Conservation (phyloP, 2,329 filamentous ascomycete genomes). For the Epichloe bromicola region DNA sequence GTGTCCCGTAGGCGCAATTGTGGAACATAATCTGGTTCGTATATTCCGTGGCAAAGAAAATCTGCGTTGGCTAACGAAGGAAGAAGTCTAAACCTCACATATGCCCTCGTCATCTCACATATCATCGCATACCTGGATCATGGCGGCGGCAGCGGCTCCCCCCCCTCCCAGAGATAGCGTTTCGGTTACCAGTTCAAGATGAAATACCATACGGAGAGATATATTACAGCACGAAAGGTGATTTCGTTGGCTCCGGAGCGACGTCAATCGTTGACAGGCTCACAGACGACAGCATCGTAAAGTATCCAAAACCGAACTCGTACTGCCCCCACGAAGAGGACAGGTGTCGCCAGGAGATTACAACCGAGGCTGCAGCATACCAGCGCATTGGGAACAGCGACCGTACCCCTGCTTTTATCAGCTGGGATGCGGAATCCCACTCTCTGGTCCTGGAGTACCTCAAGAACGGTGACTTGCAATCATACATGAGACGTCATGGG, state of each 20-base stretch:
- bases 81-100: too few relatives aligned
- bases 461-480: not conserved
- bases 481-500: not conserved
- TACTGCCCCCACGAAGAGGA: conserved; percentile 10
- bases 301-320: conserved; percentile 11
- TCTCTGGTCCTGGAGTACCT: not conserved
- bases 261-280: conserved; percentile 11
- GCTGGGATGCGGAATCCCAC: not conserved
- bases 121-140: too few relatives aligned
- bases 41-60: not conserved
- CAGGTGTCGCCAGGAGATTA: not conserved
- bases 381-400: not conserved
- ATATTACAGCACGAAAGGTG: conserved; percentile 11
- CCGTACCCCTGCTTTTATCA: conserved; percentile 1
- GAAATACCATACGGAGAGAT: conserved; percentile 3
- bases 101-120: too few relatives aligned
- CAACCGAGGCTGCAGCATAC: conserved; percentile 1
- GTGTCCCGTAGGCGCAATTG: not conserved
- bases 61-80: too few relatives aligned
- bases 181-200: not conserved
- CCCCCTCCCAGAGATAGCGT: too few relatives aligned
- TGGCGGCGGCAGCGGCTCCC: too few relatives aligned
- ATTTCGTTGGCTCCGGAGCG: conserved; percentile 7
- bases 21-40: not conserved
- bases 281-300: conserved; percentile 10